Conservation (phyloP, 192 early-diverging fungal genomes). For the Backusella macrospora region DNA sequence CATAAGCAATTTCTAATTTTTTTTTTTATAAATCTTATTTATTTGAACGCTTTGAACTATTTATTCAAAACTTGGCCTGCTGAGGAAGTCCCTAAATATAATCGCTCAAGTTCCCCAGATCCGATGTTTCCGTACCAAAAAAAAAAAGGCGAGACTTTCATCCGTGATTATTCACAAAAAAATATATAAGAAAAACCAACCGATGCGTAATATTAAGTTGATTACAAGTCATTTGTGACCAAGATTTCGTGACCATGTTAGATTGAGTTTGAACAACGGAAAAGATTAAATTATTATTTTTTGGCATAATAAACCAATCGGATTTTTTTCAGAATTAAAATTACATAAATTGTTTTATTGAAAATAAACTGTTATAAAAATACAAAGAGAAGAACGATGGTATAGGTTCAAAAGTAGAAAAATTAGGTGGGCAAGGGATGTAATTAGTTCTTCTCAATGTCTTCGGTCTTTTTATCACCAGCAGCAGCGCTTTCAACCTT, state of each 20-base stretch:
- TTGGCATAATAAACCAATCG: background rate
- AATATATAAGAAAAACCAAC: too few species aligned
- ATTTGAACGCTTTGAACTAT: too few species aligned
- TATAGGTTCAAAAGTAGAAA: constrained; percentile 1
- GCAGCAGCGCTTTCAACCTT: constrained; percentile 13
- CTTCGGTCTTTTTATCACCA: background rate
- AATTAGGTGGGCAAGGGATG: background rate
- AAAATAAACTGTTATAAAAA: background rate
- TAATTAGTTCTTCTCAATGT: background rate
- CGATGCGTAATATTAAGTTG: background rate
- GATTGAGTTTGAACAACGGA: constrained; percentile 7
- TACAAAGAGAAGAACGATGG: constrained; percentile 8
- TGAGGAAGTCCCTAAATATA: too few species aligned
- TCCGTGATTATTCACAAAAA: too few species aligned
- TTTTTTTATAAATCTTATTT: too few species aligned
- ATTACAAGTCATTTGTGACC: background rate
- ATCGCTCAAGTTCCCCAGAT: too few species aligned
- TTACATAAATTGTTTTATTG: constrained; percentile 1
- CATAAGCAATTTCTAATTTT: too few species aligned
- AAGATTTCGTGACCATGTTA: background rate
- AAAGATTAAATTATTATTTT: background rate
- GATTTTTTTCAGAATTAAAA: constrained; percentile 11
- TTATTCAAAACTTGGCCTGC: too few species aligned
- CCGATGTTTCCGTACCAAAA: too few species aligned
- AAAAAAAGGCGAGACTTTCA: too few species aligned